Evolutionary conservation across 768 basidiomycete genomes (phyloP).

Genomic region (Lepiota venenata): DNA sequence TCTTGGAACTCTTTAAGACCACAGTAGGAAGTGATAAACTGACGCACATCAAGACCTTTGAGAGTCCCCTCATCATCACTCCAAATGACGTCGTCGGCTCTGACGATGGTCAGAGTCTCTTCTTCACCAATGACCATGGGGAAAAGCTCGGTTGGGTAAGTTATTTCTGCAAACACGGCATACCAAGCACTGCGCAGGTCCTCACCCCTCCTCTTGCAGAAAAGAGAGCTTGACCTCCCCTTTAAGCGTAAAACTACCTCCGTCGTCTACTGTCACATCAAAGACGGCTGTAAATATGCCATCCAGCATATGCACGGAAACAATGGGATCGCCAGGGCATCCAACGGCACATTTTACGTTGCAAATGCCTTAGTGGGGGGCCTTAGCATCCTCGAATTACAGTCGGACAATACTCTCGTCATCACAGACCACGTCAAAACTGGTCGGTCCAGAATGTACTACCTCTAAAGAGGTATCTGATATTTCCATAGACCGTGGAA

Average conservation of each 20-base stretch:
- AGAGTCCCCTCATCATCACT: slow-evolving; percentile 50
- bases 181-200: background rate
- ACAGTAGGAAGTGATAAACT: slow-evolving; percentile 38
- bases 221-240: slow-evolving; percentile 23
- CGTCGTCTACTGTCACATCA: slow-evolving; percentile 62
- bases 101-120: slow-evolving; percentile 59
- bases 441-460: slow-evolving; percentile 32
- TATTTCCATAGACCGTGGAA: slow-evolving; percentile 33
- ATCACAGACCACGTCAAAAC: slow-evolving; percentile 48
- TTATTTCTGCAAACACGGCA: slow-evolving; percentile 22
- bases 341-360: slow-evolving; percentile 66
- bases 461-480: background rate
- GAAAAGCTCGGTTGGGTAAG: slow-evolving; percentile 50
- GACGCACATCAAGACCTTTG: slow-evolving; percentile 54
- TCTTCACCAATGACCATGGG: slow-evolving; percentile 67
- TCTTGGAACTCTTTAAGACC: slow-evolving; percentile 67
- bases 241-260: slow-evolving; percentile 38
- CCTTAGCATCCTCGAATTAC: slow-evolving; percentile 52
- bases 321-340: slow-evolving; percentile 60
- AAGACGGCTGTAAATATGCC: slow-evolving; percentile 59
- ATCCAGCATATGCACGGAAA: slow-evolving; percentile 43
- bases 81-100: slow-evolving; percentile 75
- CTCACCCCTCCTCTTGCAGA: slow-evolving; percentile 12
- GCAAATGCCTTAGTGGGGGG: slow-evolving; percentile 40
- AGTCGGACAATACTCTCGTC: slow-evolving; percentile 55